These are phyloP conservation scores for Amanita thiersii DNA, from an alignment of 768 basidiomycete genomes.

Conservation along the genomic window DNA sequence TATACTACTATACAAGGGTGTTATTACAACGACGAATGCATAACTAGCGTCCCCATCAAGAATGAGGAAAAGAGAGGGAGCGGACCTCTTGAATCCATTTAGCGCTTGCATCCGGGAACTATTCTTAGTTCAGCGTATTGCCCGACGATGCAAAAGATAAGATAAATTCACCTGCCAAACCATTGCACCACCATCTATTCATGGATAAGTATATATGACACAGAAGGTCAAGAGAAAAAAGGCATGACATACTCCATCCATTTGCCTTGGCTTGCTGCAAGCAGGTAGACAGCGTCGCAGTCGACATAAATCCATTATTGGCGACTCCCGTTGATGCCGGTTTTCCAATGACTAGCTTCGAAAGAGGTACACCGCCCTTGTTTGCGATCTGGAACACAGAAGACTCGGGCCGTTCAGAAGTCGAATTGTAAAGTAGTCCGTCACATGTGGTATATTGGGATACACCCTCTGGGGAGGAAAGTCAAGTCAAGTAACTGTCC, in stretches of 20 bases:
- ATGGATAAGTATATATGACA: too few relatives aligned
- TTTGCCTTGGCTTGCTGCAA: slow-evolving; percentile 37
- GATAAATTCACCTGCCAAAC: not conserved
- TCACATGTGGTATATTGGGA: slow-evolving; percentile 45
- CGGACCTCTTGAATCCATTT: not conserved
- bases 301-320: slow-evolving; percentile 41
- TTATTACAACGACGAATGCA: too few relatives aligned
- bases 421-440: slow-evolving; percentile 41
- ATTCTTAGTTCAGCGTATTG: not conserved
- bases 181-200: not conserved
- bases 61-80: not conserved
- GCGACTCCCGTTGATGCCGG: slow-evolving; percentile 36
- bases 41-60: not conserved
- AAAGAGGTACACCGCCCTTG: slow-evolving; percentile 33
- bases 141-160: not conserved
- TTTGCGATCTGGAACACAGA: slow-evolving; percentile 41
- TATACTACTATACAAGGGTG: too few relatives aligned
- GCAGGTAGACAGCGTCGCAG: slow-evolving; percentile 42
- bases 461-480: slow-evolving; percentile 36
- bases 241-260: slow-evolving; percentile 46
- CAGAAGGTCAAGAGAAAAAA: too few relatives aligned
- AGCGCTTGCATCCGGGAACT: not conserved
- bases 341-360: slow-evolving; percentile 63
- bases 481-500: not conserved
- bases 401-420: slow-evolving; percentile 41